phyloP scores from a whole-genome alignment of 2,329 filamentous ascomycete species.

The Arthrobotrys sinensis region DNA sequence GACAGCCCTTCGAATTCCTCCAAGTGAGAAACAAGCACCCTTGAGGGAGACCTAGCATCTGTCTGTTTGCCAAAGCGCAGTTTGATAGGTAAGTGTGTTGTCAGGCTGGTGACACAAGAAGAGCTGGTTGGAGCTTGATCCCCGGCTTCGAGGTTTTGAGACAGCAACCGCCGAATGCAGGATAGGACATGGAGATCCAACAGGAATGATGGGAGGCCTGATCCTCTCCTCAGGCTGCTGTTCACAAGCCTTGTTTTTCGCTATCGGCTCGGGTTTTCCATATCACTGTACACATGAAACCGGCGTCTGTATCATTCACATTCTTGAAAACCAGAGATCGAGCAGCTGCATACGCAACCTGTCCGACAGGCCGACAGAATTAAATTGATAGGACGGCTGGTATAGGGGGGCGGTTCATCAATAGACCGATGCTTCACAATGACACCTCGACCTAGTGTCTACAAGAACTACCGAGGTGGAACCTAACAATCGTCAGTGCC shows the following conservation, averaged over 20 bases:
- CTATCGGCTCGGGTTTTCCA: conserved; percentile 55
- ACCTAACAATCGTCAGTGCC: conserved; percentile 22
- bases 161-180: conserved; percentile 52
- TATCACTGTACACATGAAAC: conserved; percentile 60
- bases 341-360: conserved; percentile 5
- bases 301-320: conserved; percentile 40
- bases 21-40: neutral
- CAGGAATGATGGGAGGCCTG: conserved; percentile 52
- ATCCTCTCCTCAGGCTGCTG: conserved; percentile 22
- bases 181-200: conserved; percentile 33
- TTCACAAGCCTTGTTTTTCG: conserved; percentile 25
- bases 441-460: neutral
- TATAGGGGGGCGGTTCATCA: conserved; percentile 31
- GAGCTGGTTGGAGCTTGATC: conserved; percentile 17
- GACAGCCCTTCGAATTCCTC: neutral
- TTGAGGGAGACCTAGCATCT: neutral
- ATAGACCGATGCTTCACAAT: conserved; percentile 18
- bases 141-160: conserved; percentile 43
- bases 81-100: conserved; percentile 17
- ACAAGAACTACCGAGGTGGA: conserved; percentile 24
- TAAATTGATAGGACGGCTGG: conserved; percentile 3
- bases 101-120: conserved; percentile 42
- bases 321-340: conserved; percentile 15
- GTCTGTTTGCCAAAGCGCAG: conserved; percentile 21
- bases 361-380: conserved; percentile 25